Evolutionary conservation across 805 yeast species (phyloP), one percentile per base, ranked within the genome.

Genomic region (Wickerhamiella alocasiicola): DNA sequence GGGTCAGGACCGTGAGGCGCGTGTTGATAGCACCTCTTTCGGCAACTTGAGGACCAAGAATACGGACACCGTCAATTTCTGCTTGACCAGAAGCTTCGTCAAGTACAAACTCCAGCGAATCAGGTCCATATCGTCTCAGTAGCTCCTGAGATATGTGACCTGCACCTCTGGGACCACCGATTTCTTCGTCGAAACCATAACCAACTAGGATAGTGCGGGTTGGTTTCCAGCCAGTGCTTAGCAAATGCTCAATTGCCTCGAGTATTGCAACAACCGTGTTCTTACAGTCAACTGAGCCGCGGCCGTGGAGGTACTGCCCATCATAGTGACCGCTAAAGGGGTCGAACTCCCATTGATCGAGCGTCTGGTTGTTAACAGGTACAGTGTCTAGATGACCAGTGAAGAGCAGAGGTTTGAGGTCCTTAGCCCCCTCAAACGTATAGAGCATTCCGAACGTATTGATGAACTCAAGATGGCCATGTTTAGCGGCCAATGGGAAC

Each of bases 341-440:
- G 7, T 76, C 76, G 52, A 72, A 65, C 0, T 62, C 61, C 93
- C 93, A 82, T 43, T 71, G 63, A 20, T 53, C 57, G 39, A 66
- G 56, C 0, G 84, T 74, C 23, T 48, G 70, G 11, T 58, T 55
- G 49, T 75, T 79, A 6, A 80, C 78, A 1, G 94, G 93, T 19
- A 82, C 94, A 3, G 77, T 82, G 52, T 81, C 93, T 56, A 73
- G 80, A 55, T 82, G 94, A 1, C 87, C 87, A 50, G 78, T 72
- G 38, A 81, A 62, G 57, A 82, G 53, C 20, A 76, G 48, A 11
- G 94, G 93, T 55, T 78, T 76, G 44, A 76, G 61, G 3, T 55
- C 43, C 7, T 49, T 25, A 36, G 69, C 53, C 5, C 93, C 91
- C 44, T 66, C 53, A 72, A 81, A 72, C 13, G 81, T 75, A 54